Evolutionary conservation across 108 stramenopile species (phyloP), one percentile per base, ranked within the genome.

Genomic region (Halocafeteria seosinensis): DNA sequence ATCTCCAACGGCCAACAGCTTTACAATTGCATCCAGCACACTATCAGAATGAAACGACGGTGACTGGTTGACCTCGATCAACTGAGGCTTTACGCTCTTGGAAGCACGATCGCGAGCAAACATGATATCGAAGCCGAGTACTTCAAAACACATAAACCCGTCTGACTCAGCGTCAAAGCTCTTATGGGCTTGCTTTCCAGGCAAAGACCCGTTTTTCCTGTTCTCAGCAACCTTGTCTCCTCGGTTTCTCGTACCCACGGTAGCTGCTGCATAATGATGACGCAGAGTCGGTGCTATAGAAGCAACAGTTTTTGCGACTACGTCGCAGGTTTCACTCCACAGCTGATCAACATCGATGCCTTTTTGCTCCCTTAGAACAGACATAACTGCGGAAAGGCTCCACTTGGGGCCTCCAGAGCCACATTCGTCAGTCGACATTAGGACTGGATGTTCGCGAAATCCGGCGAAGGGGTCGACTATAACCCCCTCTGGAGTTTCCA

Each of bases 61-160:
- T 1, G 62, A 38, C 50, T 60, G 35, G 34, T 69, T 69, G 34
- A 69, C 68, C 31, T 69, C 68, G 17, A 69, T 9, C 50, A 69
- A 57, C 62, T 38, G 62, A 24, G 35, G 61, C 21, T 34, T 29
- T 5, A 69, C 26, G 8, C 17, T 47, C 17, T 17, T n/a, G 17
- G 17, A 53, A 5, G 6, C 31, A 30, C 6, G 8, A 36, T 64
- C 72, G 26, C 1, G 17, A 38, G 64, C 74, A 57, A 75, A 24
- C 27, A 75, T 69, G 3, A 75, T 36, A 51, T 75, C 74, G 42
- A 70, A 71, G 24, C 74, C 74, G 34, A 75, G 73, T 12, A 75
- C 34, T 37, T 75, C 74, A 52, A 76, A 78, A 36, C 29, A 33
- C 11, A 3, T 3, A 17, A 30, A n/a, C 17, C 57, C 57, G n/a